phyloP scores from a whole-genome alignment of 2,329 filamentous ascomycete genomes.

The Arthrobotrys iridis region DNA sequence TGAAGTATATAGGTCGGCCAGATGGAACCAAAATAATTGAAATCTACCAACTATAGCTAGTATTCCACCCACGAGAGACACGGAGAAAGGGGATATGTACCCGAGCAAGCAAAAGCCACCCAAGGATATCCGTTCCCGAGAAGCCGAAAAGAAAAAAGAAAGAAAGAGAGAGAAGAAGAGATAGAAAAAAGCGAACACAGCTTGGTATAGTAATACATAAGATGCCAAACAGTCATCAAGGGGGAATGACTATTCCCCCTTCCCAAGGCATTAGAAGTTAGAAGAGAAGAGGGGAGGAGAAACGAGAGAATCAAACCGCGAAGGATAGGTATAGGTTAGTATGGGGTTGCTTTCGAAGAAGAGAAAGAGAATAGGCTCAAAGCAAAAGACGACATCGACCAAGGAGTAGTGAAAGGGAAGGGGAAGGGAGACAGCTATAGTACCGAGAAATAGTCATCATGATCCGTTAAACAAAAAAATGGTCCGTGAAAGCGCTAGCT shows the following conservation, averaged over 20 bases:
- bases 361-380: too few relatives aligned
- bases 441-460: slow-evolving; percentile 17
- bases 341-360: slow-evolving; percentile 7
- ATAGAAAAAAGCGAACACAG: not conserved
- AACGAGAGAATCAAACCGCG: slow-evolving; percentile 9
- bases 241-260: not conserved
- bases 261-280: slow-evolving; percentile 14
- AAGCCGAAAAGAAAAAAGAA: not conserved
- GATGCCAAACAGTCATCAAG: slow-evolving; percentile 9
- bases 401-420: slow-evolving; percentile 21
- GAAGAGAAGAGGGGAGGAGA: slow-evolving; percentile 11
- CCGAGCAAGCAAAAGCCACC: too few relatives aligned
- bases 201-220: slow-evolving; percentile 8
- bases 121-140: not conserved
- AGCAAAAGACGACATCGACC: slow-evolving; percentile 31
- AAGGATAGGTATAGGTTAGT: slow-evolving; percentile 25
- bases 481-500: slow-evolving; percentile 41
- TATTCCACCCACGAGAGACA: too few relatives aligned
- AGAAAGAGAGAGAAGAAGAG: not conserved
- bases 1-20: too few relatives aligned
- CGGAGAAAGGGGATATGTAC: too few relatives aligned
- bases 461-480: slow-evolving; percentile 37
- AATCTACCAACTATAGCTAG: too few relatives aligned
- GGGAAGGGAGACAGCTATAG: slow-evolving; percentile 8
- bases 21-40: too few relatives aligned